Percentiles rank a stretch among this genome's conserved stretches.
Conservation (phyloP, 164 flowering plant species). For the Chloranthus sessilifolius region DNA sequence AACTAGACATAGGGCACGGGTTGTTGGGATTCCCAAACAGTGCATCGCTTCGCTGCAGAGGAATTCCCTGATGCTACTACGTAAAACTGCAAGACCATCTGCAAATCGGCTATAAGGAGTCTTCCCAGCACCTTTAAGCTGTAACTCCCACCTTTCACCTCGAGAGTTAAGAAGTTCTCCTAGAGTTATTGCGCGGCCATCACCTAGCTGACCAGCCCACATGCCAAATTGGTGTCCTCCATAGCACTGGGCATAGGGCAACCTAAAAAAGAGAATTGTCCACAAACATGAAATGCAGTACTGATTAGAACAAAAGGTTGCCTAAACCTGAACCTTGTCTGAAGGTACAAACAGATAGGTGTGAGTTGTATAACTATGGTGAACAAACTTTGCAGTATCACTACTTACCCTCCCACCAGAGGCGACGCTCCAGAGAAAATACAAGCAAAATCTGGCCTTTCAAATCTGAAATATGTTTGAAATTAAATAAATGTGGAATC, state of each 20-base stretch:
- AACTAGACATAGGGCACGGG: slow-evolving; percentile 94
- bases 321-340: background rate
- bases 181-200: slow-evolving; percentile 94
- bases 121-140: slow-evolving; percentile 97
- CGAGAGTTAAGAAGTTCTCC: slow-evolving; percentile 81
- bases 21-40: slow-evolving; percentile 84
- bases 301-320: too few relatives aligned
- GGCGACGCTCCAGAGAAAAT: slow-evolving; percentile 78
- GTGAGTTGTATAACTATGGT: background rate
- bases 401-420: slow-evolving; percentile 77
- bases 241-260: slow-evolving; percentile 96
- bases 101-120: slow-evolving; percentile 99
- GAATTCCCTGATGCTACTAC: slow-evolving; percentile 96
- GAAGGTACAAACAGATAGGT: background rate
- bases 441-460: slow-evolving; percentile 80
- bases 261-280: slow-evolving; percentile 28
- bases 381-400: background rate
- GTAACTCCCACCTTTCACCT: slow-evolving; percentile 92
- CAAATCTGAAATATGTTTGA: slow-evolving; percentile 81
- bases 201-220: slow-evolving; percentile 99
- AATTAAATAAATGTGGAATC: too few relatives aligned
- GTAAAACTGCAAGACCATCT: slow-evolving; percentile 97
- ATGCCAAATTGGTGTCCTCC: slow-evolving; percentile 99
- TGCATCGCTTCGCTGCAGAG: slow-evolving; percentile 99
- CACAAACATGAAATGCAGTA: background rate